phyloP scores from a whole-genome alignment of 1,284 basidiomycete species.

The Ceratobasidium sp. region DNA sequence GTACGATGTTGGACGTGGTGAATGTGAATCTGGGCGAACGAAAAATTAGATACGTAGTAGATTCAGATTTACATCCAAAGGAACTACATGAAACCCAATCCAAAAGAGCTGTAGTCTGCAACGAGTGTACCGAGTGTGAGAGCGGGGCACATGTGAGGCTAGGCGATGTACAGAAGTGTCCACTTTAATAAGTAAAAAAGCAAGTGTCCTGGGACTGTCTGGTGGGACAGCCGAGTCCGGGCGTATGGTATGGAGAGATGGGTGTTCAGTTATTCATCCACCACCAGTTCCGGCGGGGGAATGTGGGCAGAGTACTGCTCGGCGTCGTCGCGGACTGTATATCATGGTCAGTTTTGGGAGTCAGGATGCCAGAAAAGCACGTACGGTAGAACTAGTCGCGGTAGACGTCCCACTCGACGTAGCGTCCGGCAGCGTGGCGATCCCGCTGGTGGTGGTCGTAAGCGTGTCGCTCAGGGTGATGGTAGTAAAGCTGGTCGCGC shows the following conservation, averaged over 20 bases:
- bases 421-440: not conserved
- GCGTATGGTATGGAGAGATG: not conserved
- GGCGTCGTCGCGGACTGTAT: not conserved
- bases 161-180: slow-evolving; percentile 4
- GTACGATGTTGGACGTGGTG: not conserved
- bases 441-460: not conserved
- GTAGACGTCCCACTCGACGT: not conserved
- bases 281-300: slow-evolving; percentile 24
- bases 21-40: not conserved
- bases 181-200: slow-evolving; percentile 19
- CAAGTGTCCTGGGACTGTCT: slow-evolving; percentile 30
- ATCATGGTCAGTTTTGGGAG: not conserved
- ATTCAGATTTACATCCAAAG: slow-evolving; percentile 35
- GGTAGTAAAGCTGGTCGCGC: not conserved
- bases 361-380: no score
- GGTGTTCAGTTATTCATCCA: not conserved
- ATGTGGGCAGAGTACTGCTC: slow-evolving; percentile 7
- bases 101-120: slow-evolving; percentile 15
- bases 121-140: not conserved
- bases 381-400: not conserved
- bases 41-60: slow-evolving; percentile 30
- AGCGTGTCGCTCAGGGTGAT: not conserved
- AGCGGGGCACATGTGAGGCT: not conserved
- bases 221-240: slow-evolving; percentile 27
- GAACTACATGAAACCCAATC: slow-evolving; percentile 4